A percentile compares a stretch with the other conserved stretches of the same genome.
Conservation (phyloP, 2,329 filamentous ascomycete genomes). For the Scorias spongiosa region DNA sequence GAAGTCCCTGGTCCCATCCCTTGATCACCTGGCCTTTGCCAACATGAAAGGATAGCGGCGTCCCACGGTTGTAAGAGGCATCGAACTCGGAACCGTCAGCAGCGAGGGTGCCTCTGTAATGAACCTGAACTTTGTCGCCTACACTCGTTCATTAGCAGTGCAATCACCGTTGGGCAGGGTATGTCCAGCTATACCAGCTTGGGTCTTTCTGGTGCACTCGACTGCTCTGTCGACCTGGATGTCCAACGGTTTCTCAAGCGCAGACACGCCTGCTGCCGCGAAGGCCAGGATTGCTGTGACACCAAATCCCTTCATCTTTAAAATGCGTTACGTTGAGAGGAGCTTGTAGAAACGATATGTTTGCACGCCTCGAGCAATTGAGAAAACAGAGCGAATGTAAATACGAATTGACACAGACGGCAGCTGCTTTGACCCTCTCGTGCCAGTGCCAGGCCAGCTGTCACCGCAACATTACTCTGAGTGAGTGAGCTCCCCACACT, state of each 20-base stretch:
- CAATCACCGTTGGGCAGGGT: not conserved
- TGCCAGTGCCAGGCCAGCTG: too few species aligned
- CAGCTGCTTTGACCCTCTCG: too few species aligned
- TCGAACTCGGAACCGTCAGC: constrained; percentile 44
- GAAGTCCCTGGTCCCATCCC: constrained; percentile 83
- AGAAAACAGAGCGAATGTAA: constrained; percentile 1
- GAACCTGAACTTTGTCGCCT: constrained; percentile 70
- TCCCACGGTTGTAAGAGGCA: constrained; percentile 55
- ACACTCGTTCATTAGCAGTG: not conserved
- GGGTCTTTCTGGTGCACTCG: constrained; percentile 60
- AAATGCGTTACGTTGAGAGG: constrained; percentile 1
- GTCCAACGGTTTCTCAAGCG: constrained; percentile 44
- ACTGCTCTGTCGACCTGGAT: constrained; percentile 62
- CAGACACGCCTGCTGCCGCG: constrained; percentile 12
- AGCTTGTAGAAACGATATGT: not conserved
- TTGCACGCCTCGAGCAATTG: not conserved
- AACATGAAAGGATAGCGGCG: constrained; percentile 65
- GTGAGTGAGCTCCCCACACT: too few species aligned
- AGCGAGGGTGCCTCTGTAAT: constrained; percentile 74
- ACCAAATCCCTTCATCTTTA: constrained; percentile 8
- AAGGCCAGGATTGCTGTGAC: constrained; percentile 14
- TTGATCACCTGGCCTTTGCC: constrained; percentile 83
- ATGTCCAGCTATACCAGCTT: constrained; percentile 20
- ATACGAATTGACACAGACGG: too few species aligned
- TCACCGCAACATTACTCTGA: too few species aligned